Conservation (phyloP, 2,329 filamentous ascomycete species). For the Coniella vitis region DNA sequence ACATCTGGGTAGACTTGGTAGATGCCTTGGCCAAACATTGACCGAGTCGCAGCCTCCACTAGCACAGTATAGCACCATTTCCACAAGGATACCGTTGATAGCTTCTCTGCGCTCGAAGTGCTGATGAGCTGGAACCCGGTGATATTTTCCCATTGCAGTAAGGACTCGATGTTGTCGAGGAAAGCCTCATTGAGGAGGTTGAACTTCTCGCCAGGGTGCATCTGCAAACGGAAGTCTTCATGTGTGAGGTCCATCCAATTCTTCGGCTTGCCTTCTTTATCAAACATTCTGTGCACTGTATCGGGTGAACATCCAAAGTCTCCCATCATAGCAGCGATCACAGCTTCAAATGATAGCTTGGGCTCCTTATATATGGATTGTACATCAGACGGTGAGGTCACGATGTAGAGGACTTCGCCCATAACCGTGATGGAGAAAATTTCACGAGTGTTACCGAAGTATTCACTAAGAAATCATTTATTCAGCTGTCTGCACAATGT, state of each 20-base stretch:
- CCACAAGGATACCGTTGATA: background rate
- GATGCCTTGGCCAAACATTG: slow-evolving; percentile 1
- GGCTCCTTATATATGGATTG: background rate
- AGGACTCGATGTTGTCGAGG: background rate
- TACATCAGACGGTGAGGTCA: slow-evolving; percentile 1
- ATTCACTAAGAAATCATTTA: background rate
- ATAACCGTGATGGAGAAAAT: slow-evolving; percentile 3
- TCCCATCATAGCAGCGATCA: background rate
- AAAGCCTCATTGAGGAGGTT: background rate
- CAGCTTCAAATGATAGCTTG: background rate
- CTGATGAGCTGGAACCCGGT: background rate
- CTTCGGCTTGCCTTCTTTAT: background rate
- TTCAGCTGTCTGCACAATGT: background rate
- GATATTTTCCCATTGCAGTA: background rate
- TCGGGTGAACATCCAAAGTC: slow-evolving; percentile 1
- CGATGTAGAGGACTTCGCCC: slow-evolving; percentile 2
- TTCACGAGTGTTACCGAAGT: slow-evolving; percentile 6
- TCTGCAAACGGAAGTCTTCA: background rate
- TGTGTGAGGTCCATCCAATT: slow-evolving; percentile 3
- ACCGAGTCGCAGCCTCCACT: background rate
- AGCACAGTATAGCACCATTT: slow-evolving; percentile 1
- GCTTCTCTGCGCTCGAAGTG: background rate
- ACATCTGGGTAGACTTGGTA: background rate
- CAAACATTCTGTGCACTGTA: slow-evolving; percentile 1
- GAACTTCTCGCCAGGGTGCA: slow-evolving; percentile 4